Evolutionary conservation across 768 basidiomycete species (phyloP), one percentile per base, ranked within the genome.

Genomic region (Serendipita sp.): DNA sequence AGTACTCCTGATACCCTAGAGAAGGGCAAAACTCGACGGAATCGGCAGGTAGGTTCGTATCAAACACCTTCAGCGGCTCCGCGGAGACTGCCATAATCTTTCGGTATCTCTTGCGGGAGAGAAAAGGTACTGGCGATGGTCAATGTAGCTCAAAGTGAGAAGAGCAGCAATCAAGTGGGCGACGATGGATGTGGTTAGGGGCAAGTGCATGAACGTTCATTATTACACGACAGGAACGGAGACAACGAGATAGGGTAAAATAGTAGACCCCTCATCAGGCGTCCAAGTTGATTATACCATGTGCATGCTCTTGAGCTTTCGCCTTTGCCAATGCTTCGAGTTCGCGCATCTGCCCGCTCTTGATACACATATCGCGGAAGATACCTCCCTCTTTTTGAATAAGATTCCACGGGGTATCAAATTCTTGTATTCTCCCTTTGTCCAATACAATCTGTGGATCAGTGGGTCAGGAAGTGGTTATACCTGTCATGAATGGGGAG

Each of bases 1-100:
- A 79, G 28, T 96, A 73, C 66, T 85, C 74, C 2, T 76, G 74
- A 56, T 76, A 77, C 26, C 75, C 74, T 13, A 77, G 76, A 62
- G 80, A 80, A 3, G 93, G 94, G 67, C 90, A 93, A 71, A 93
- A 97, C 68, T 98, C 96, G 62, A 92, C 78, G 11, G 87, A 83
- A 72, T 96, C 93, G 22, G 92, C 93, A 9, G 91, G 91, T 68
- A 82, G 85, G n/a, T 75, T 72, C 0, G 92, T 95, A 72, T 90
- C 82, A 67, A 79, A 69, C 4, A 30, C 17, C 17, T 20, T 50
- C 45, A 50, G 17, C 28, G 1, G 7, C 17, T 38, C 7, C 5
- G 38, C 38, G 7, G 38, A 38, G 38, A 38, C 38, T 5, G 14
- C 38, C 38, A 38, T 38, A 1, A 38, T 38, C 14, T 1, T 38